Evolutionary conservation across 2,329 filamentous ascomycete species (phyloP), one percentile per base, ranked within the genome.

Genomic region (Furcasterigmium sp.): DNA sequence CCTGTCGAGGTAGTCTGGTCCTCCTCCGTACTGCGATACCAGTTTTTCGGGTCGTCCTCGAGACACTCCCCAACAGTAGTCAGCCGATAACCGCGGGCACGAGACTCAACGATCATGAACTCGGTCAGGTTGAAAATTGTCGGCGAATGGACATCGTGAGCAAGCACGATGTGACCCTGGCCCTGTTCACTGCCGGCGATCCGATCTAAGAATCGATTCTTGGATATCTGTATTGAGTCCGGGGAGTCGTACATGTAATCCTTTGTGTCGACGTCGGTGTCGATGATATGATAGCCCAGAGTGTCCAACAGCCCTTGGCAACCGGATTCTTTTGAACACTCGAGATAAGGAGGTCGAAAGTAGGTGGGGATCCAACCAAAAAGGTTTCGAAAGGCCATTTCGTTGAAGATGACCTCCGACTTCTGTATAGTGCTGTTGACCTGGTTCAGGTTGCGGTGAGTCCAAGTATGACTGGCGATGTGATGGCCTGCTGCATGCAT

Each of bases 201-300:
- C 21, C 61, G 63, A n/a, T 56, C 51, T 18, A 56, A 53, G 53
- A 76, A 73, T 43, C 58, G 65, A 43, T 70, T 55, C 55, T 69
- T 69, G 35, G 70, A 59, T 37, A 59, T 61, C 46, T 69, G 60
- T 41, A 73, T 70, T 46, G 61, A 53, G 38, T 69, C 57, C 1
- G 75, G 66, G 7, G 62, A 61, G 44, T 71, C 65, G 50, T 78
- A 72, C 51, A 75, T 63, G 55, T 78, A 82, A 59, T 82, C 79
- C 49, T 80, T 74, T n/a, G 79, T 82, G 54, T 83, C 78, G 10
- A 82, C 58, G 51, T 80, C 73, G 50, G 73, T 75, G 51, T 75
- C 75, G 46, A 74, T 64, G 49, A 79, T 58, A 53, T 81, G 76
- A 57, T 81, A 81, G 23, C 73, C 75, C 20, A 79, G 56, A 13